These are phyloP conservation scores for Linaria vulgaris DNA, from an alignment of 257 asterid genomes.

Conservation along the genomic window DNA sequence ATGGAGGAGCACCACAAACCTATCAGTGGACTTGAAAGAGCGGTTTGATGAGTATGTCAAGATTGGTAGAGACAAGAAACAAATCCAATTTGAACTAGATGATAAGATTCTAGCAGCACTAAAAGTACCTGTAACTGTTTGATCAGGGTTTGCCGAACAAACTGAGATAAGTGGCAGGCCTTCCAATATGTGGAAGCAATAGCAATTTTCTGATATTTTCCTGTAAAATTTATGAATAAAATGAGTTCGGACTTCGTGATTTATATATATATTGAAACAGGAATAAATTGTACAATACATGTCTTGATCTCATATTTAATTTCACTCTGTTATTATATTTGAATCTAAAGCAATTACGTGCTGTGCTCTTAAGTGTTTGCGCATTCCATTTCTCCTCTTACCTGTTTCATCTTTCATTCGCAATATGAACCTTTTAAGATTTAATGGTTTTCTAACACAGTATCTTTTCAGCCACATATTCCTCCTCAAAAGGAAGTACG, in stretches of 20 bases:
- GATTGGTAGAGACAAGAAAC: conserved; percentile 93
- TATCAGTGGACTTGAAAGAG: conserved; percentile 79
- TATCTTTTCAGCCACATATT: too few relatives aligned
- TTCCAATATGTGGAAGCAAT: conserved; percentile 15
- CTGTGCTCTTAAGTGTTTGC: too few relatives aligned
- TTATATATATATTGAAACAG: not conserved
- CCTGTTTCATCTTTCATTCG: too few relatives aligned
- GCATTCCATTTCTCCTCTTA: too few relatives aligned
- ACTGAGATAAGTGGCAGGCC: conserved; percentile 11
- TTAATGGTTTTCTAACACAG: too few relatives aligned
- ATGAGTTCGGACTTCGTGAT: conserved; percentile 16
- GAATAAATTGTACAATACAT: not conserved
- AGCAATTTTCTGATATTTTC: conserved; percentile 1
- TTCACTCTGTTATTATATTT: too few relatives aligned
- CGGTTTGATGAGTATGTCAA: conserved; percentile 75
- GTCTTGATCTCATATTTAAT: not conserved
- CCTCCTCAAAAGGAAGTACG: too few relatives aligned
- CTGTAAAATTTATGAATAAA: conserved; percentile 17
- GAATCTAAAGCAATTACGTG: not conserved
- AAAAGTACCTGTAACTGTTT: conserved; percentile 74
- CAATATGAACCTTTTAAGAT: too few relatives aligned
- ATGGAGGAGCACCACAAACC: conserved; percentile 76
- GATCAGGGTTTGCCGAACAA: conserved; percentile 25
- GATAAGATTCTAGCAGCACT: conserved; percentile 84
- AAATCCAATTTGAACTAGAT: conserved; percentile 69